Evolutionary conservation across 495 filamentous ascomycete species (phyloP).

Genomic region (Copromyces sp.): DNA sequence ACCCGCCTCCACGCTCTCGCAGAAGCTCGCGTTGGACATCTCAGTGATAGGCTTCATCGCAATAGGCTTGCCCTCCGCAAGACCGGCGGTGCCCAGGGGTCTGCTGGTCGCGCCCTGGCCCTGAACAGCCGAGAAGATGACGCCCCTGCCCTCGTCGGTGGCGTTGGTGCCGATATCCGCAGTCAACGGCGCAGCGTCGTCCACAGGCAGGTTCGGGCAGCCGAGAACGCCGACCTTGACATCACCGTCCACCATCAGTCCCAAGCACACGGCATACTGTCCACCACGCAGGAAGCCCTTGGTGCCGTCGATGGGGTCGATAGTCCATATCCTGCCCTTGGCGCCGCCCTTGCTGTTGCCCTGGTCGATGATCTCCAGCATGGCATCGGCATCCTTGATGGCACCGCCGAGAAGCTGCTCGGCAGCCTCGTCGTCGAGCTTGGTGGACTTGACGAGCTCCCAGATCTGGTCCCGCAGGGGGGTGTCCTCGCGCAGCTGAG

Average conservation of each 20-base stretch:
- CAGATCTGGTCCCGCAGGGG: slow-evolving; percentile 65
- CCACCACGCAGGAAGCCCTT: slow-evolving; percentile 95
- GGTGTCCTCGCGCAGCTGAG: slow-evolving; percentile 57
- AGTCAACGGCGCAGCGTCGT: slow-evolving; percentile 58
- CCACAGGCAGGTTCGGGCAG: slow-evolving; percentile 86
- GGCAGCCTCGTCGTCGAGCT: slow-evolving; percentile 58
- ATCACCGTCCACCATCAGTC: slow-evolving; percentile 83
- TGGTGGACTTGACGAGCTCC: slow-evolving; percentile 62
- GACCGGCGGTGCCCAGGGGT: slow-evolving; percentile 49
- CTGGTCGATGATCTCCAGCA: slow-evolving; percentile 79
- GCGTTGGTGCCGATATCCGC: slow-evolving; percentile 57
- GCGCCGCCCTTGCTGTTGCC: slow-evolving; percentile 72
- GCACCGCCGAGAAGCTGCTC: slow-evolving; percentile 51
- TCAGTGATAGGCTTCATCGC: slow-evolving; percentile 66
- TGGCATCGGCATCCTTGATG: slow-evolving; percentile 55
- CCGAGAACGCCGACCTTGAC: slow-evolving; percentile 90
- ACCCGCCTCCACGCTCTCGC: slow-evolving; percentile 85
- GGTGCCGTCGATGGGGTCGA: slow-evolving; percentile 96
- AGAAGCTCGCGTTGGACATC: slow-evolving; percentile 74
- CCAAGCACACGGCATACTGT: slow-evolving; percentile 94
- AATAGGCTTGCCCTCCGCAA: slow-evolving; percentile 54
- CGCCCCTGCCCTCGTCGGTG: slow-evolving; percentile 57
- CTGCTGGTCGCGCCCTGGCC: slow-evolving; percentile 69
- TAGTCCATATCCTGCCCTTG: slow-evolving; percentile 83
- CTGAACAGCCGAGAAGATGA: slow-evolving; percentile 70